Evolutionary conservation across 306 rosid genomes (phyloP).

Genomic region (Vigna mungo): DNA sequence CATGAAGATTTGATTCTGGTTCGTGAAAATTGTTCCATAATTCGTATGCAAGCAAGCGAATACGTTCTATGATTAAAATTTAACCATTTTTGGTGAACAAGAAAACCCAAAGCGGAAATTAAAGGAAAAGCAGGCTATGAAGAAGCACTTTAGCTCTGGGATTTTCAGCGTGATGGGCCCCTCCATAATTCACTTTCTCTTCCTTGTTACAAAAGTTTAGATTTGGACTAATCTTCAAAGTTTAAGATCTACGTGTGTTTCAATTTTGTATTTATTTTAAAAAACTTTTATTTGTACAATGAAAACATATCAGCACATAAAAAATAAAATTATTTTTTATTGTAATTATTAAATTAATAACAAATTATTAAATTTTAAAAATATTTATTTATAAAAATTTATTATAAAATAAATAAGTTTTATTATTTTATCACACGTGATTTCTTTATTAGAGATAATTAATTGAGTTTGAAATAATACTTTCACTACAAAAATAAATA

Average conservation of each 20-base stretch:
- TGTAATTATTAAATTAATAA: no score
- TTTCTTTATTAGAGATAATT: no score
- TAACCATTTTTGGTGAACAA: slow-evolving; percentile 16
- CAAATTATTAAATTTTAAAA: no score
- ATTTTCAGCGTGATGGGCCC: slow-evolving; percentile 47
- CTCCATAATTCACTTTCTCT: slow-evolving; percentile 23
- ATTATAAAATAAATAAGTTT: no score
- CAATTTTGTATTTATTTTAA: neutral
- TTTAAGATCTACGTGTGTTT: neutral
- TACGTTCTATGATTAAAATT: slow-evolving; percentile 27
- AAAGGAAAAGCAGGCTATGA: slow-evolving; percentile 38
- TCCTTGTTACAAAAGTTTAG: neutral
- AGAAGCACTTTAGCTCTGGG: slow-evolving; percentile 40
- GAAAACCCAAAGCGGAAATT: slow-evolving; percentile 36
- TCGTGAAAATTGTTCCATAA: slow-evolving; percentile 45
- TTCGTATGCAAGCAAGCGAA: slow-evolving; percentile 41
- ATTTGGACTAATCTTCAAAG: neutral
- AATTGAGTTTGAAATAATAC: no score
- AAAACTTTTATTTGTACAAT: neutral
- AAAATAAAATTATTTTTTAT: no score
- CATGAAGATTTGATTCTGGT: slow-evolving; percentile 41
- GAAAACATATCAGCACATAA: no score
- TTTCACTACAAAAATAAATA: no score
- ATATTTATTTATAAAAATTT: no score
- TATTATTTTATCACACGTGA: no score